Conservation (phyloP, 1,139 yeast genomes). For the Yamadazyma diddensiae region DNA sequence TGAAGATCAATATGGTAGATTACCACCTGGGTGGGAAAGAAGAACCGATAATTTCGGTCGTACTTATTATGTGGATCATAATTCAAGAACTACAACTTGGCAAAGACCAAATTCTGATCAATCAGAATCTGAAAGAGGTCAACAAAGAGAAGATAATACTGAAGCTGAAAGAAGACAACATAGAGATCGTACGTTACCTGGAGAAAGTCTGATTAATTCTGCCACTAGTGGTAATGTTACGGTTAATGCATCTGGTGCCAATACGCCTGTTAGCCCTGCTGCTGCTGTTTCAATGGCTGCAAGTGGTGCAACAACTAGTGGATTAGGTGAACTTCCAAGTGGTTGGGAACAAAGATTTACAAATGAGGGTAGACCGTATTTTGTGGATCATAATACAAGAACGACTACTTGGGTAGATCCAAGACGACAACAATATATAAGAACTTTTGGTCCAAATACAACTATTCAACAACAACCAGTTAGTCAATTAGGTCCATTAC, state of each 20-base stretch:
- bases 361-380: constrained; percentile 96
- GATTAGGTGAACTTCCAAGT: constrained; percentile 93
- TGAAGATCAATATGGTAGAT: constrained; percentile 93
- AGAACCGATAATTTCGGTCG: constrained; percentile 97
- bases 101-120: constrained; percentile 84
- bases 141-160: constrained; percentile 58
- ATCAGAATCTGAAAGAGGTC: constrained; percentile 63
- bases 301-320: constrained; percentile 91
- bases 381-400: constrained; percentile 96
- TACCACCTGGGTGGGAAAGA: constrained; percentile 99
- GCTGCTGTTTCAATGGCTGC: constrained; percentile 81
- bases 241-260: constrained; percentile 44
- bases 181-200: constrained; percentile 87
- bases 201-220: constrained; percentile 41
- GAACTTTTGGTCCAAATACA: constrained; percentile 86
- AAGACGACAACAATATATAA: constrained; percentile 95
- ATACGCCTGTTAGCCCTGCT: constrained; percentile 56
- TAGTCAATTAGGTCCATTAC: constrained; percentile 96
- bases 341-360: constrained; percentile 99
- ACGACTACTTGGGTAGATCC: constrained; percentile 99
- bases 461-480: constrained; percentile 98
- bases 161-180: constrained; percentile 91
- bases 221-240: constrained; percentile 43
- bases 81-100: constrained; percentile 98
- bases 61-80: constrained; percentile 96